Conservation (phyloP, 2,329 filamentous ascomycete genomes). For the Bipolaris bicolor region DNA sequence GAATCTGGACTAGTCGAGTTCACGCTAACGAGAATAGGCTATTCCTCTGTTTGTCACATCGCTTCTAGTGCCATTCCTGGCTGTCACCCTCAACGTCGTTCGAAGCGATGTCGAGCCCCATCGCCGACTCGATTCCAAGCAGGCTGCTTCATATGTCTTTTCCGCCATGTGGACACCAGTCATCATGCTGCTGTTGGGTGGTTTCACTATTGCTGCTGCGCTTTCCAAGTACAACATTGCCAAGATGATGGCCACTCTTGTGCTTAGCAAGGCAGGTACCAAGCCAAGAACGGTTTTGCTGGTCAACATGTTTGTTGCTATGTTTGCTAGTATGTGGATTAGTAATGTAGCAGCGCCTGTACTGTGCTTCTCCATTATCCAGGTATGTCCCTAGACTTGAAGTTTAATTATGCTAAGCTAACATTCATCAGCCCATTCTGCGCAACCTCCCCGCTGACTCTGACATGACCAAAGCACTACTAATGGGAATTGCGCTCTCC, state of each 20-base stretch:
- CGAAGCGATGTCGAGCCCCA: slow-evolving; percentile 75
- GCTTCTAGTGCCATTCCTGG: slow-evolving; percentile 89
- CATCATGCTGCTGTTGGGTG: slow-evolving; percentile 95
- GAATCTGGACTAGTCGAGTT: background rate
- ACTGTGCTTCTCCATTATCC: slow-evolving; percentile 96
- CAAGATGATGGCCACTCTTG: slow-evolving; percentile 94
- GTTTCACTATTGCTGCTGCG: slow-evolving; percentile 93
- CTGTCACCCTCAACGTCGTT: slow-evolving; percentile 84
- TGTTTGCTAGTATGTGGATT: slow-evolving; percentile 98
- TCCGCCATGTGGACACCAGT: slow-evolving; percentile 98
- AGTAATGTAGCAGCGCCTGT: slow-evolving; percentile 98
- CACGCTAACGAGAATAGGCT: slow-evolving; percentile 61
- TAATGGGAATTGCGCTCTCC: slow-evolving; percentile 91
- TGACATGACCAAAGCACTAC: slow-evolving; percentile 91
- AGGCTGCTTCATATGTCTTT: slow-evolving; percentile 84
- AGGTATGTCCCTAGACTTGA: slow-evolving; percentile 60
- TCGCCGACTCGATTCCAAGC: slow-evolving; percentile 75
- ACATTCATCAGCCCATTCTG: slow-evolving; percentile 76
- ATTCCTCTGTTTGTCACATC: slow-evolving; percentile 98
- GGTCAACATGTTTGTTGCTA: slow-evolving; percentile 98
- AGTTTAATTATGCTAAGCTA: background rate
- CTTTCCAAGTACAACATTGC: slow-evolving; percentile 97
- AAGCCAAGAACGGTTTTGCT: slow-evolving; percentile 85
- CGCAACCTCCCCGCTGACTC: slow-evolving; percentile 90
- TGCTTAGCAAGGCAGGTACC: slow-evolving; percentile 94